These are phyloP conservation scores for Paulownia fortunei DNA, from an alignment of 257 asterid genomes.

Conservation along the genomic window DNA sequence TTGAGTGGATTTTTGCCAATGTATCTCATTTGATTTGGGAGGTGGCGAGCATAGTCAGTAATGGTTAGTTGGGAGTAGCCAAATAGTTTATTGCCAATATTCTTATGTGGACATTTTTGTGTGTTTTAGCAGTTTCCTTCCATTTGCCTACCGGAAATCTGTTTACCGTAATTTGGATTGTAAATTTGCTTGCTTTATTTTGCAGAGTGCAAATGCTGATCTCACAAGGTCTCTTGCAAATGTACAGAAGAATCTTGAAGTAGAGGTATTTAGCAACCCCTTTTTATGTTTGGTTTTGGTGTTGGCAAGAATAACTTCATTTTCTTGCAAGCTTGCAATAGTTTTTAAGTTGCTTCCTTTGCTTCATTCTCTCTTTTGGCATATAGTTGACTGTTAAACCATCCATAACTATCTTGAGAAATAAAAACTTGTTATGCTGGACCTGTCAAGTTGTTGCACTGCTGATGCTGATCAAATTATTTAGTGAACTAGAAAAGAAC, in stretches of 20 bases:
- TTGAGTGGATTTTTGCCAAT: constrained; percentile 12
- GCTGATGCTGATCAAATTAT: constrained; percentile 17
- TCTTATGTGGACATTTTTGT: constrained; percentile 23
- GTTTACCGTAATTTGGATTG: neutral
- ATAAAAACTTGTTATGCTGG: constrained; percentile 18
- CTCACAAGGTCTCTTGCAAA: constrained; percentile 87
- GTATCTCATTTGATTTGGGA: constrained; percentile 11
- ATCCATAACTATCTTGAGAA: constrained; percentile 29
- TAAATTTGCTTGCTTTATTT: constrained; percentile 29
- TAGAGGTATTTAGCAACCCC: constrained; percentile 65
- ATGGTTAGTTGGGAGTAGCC: neutral
- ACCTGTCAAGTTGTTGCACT: constrained; percentile 6
- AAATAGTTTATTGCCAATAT: neutral
- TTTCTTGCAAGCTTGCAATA: constrained; percentile 20
- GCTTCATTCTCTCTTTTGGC: neutral
- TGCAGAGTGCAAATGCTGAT: constrained; percentile 87
- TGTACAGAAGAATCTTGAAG: constrained; percentile 77
- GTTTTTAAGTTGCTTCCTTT: neutral
- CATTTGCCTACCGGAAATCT: constrained; percentile 20
- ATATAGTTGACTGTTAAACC: constrained; percentile 12
- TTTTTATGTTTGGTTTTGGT: constrained; percentile 12
- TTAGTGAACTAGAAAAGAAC: neutral
- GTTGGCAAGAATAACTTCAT: constrained; percentile 14
- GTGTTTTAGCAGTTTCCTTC: constrained; percentile 7
- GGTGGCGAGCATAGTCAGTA: neutral